Evolutionary conservation across 176 grass and related monocot genomes (phyloP).

Genomic region (Carex pumila): DNA sequence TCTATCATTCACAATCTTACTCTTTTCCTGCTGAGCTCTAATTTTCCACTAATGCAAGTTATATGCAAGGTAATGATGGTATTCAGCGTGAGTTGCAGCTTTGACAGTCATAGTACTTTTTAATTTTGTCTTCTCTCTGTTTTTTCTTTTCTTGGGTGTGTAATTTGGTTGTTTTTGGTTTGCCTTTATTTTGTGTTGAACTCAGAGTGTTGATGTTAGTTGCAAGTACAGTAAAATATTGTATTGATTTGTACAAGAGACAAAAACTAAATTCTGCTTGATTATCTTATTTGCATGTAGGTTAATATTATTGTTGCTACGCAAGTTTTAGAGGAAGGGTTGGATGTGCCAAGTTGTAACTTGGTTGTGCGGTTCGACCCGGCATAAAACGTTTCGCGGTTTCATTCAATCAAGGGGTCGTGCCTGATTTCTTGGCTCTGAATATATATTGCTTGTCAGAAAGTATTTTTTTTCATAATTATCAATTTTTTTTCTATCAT

Average conservation of each 20-base stretch:
- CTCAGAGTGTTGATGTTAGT: neutral
- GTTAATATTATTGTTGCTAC: constrained; percentile 75
- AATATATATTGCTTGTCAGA: constrained; percentile 56
- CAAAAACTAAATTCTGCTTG: neutral
- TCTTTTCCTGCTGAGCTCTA: neutral
- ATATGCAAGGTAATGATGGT: neutral
- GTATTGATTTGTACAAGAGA: neutral
- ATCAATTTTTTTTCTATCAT: neutral
- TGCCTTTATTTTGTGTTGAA: neutral
- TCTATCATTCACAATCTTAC: neutral
- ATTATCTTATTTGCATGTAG: constrained; percentile 27
- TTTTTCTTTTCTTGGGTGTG: neutral
- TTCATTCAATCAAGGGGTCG: constrained; percentile 91
- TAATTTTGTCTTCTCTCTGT: too few species aligned
- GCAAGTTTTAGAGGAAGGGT: constrained; percentile 65
- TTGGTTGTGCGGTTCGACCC: constrained; percentile 71
- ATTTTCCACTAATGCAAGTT: neutral
- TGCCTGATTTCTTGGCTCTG: constrained; percentile 56
- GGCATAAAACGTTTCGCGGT: constrained; percentile 36
- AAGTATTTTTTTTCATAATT: constrained; percentile 18
- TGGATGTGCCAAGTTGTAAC: constrained; percentile 82
- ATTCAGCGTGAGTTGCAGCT: neutral
- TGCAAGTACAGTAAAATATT: neutral
- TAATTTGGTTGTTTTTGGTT: neutral
- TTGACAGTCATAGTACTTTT: too few species aligned